Conservation (phyloP, 306 rosid genomes). For the Begonia fuchsioides region DNA sequence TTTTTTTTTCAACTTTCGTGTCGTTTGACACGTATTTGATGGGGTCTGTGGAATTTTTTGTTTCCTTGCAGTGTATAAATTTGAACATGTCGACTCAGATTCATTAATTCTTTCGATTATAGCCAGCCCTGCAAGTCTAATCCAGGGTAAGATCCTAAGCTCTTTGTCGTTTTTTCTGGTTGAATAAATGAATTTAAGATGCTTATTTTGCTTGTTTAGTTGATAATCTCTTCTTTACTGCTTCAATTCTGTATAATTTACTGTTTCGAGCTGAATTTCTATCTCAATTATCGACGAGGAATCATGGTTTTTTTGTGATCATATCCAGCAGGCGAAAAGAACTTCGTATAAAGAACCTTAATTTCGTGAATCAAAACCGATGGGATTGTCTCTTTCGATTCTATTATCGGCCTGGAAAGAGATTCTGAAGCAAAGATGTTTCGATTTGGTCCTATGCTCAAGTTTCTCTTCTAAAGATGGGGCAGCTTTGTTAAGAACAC, state of each 20-base stretch:
- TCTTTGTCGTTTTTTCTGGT: too few species aligned
- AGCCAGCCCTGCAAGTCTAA: too few species aligned
- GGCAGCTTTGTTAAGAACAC: conserved; percentile 25
- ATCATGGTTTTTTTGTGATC: too few species aligned
- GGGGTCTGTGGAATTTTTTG: background rate
- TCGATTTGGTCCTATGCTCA: conserved; percentile 14
- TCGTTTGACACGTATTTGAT: too few species aligned
- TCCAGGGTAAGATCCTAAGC: too few species aligned
- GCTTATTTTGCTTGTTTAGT: too few species aligned
- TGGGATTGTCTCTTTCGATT: conserved; percentile 57
- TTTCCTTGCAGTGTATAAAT: conserved; percentile 5
- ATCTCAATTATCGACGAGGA: too few species aligned
- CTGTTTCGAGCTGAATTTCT: too few species aligned
- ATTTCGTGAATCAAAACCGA: background rate
- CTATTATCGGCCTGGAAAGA: conserved; percentile 43
- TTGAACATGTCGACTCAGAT: background rate
- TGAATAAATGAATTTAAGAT: too few species aligned
- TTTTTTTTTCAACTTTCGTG: conserved; percentile 5
- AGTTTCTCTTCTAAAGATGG: conserved; percentile 29
- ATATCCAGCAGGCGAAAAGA: background rate
- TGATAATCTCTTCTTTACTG: too few species aligned
- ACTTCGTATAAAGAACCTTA: background rate
- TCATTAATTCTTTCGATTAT: background rate
- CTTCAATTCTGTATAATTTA: too few species aligned
- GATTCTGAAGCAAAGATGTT: conserved; percentile 19